These are phyloP conservation scores for Calycina herbarum DNA, from an alignment of 2,329 filamentous ascomycete species.

Conservation along the genomic window DNA sequence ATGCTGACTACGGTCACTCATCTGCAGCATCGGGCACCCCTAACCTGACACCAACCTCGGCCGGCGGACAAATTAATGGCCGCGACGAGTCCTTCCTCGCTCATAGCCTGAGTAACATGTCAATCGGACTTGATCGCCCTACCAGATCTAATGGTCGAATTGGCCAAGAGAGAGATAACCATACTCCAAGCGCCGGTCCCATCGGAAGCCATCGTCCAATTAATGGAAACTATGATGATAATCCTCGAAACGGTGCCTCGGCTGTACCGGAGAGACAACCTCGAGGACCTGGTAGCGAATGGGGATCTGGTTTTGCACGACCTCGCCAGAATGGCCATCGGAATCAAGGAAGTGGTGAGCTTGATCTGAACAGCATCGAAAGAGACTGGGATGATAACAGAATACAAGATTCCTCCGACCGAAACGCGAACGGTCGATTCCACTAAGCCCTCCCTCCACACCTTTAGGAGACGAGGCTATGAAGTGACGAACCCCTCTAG, in stretches of 20 bases:
- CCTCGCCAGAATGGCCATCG: slow-evolving; percentile 60
- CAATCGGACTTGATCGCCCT: slow-evolving; percentile 46
- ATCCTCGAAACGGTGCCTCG: slow-evolving; percentile 31
- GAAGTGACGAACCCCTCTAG: slow-evolving; percentile 34
- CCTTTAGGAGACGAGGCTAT: slow-evolving; percentile 26
- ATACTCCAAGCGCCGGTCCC: slow-evolving; percentile 50
- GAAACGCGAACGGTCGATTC: slow-evolving; percentile 32
- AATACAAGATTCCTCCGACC: slow-evolving; percentile 36
- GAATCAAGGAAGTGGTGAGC: slow-evolving; percentile 57
- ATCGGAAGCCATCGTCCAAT: slow-evolving; percentile 65
- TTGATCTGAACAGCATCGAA: slow-evolving; percentile 29
- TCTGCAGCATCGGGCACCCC: slow-evolving; percentile 64
- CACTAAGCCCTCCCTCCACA: slow-evolving; percentile 24
- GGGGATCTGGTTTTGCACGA: slow-evolving; percentile 58
- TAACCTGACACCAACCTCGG: slow-evolving; percentile 75
- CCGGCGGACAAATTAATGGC: slow-evolving; percentile 54
- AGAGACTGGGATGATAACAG: slow-evolving; percentile 34
- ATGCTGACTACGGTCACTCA: slow-evolving; percentile 53
- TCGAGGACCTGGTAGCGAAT: slow-evolving; percentile 56
- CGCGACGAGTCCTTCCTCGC: slow-evolving; percentile 35
- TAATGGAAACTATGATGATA: slow-evolving; percentile 37
- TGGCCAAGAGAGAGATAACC: slow-evolving; percentile 50
- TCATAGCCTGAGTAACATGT: slow-evolving; percentile 60
- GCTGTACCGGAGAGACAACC: slow-evolving; percentile 60
- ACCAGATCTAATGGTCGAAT: slow-evolving; percentile 43